Conservation (phyloP, 1,284 basidiomycete genomes). For the Agaricales sp. region DNA sequence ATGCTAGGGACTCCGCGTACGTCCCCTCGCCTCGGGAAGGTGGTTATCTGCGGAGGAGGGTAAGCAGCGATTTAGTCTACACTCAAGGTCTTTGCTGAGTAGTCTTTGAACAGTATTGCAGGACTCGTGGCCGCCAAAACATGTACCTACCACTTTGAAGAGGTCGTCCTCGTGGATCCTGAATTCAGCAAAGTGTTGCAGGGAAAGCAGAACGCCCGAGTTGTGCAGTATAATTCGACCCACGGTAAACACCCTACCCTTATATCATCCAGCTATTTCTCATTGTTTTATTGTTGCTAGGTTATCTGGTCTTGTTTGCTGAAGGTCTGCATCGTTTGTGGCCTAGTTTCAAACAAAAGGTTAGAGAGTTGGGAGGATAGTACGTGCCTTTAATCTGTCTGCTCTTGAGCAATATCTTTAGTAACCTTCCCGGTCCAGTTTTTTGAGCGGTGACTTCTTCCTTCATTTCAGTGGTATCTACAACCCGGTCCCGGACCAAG, state of each 20-base stretch:
- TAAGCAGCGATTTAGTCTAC: neutral
- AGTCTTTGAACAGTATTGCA: constrained; percentile 12
- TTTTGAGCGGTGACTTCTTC: constrained; percentile 6
- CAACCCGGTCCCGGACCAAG: neutral
- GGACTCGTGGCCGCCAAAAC: constrained; percentile 18
- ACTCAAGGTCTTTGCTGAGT: neutral
- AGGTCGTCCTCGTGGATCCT: constrained; percentile 23
- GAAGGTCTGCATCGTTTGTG: neutral
- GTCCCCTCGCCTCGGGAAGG: neutral
- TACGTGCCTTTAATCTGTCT: neutral
- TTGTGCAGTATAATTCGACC: neutral
- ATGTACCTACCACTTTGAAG: constrained; percentile 23
- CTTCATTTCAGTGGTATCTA: neutral
- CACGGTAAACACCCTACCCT: neutral
- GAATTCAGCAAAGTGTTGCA: constrained; percentile 10
- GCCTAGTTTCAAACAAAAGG: neutral
- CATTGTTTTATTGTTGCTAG: neutral
- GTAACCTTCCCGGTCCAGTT: constrained; percentile 4
- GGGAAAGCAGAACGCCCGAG: neutral
- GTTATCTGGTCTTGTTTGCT: neutral
- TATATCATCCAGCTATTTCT: neutral
- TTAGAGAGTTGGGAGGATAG: neutral
- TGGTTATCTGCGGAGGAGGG: constrained; percentile 1
- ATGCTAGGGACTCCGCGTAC: neutral
- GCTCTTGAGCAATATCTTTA: neutral